Evolutionary conservation across 2,329 filamentous ascomycete genomes (phyloP).

Genomic region (Colletotrichum tabaci): DNA sequence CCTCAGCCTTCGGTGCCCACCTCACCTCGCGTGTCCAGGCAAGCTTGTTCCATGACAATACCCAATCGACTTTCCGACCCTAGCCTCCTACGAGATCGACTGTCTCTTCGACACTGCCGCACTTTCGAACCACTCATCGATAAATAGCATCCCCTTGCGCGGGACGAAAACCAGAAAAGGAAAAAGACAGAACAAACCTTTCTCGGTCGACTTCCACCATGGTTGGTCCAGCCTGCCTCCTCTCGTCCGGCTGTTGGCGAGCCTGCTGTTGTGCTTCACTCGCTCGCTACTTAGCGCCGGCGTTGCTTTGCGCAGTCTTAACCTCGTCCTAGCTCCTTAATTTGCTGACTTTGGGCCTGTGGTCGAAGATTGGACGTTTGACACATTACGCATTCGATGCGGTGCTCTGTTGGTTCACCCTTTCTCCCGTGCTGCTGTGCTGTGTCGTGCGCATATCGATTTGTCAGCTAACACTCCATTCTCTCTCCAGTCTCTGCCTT

Average conservation of each 20-base stretch:
- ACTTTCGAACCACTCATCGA: constrained; percentile 4
- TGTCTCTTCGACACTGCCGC: constrained; percentile 20
- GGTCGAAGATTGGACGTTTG: constrained; percentile 89
- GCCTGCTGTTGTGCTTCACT: constrained; percentile 26
- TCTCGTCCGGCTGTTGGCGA: constrained; percentile 31
- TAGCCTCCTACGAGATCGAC: constrained; percentile 19
- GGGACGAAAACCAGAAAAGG: background rate
- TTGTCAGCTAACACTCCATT: constrained; percentile 13
- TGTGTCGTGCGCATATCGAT: background rate
- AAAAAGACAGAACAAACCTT: constrained; percentile 24
- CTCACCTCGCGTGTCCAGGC: constrained; percentile 7
- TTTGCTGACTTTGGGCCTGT: constrained; percentile 78
- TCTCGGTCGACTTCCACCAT: constrained; percentile 18
- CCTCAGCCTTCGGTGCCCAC: constrained; percentile 27
- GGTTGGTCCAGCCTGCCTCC: constrained; percentile 32
- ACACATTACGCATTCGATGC: constrained; percentile 98
- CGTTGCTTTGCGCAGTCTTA: constrained; percentile 55
- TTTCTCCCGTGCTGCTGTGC: background rate
- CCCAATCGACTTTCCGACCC: constrained; percentile 12
- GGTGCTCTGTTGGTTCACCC: constrained; percentile 81
- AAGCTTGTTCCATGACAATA: constrained; percentile 38
- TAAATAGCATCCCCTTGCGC: background rate
- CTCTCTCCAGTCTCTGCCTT: constrained; percentile 84
- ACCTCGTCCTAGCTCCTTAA: constrained; percentile 71
- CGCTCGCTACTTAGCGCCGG: constrained; percentile 28